Evolutionary conservation across 495 filamentous ascomycete genomes (phyloP), one percentile per base, ranked within the genome.

Genomic region (Peziza echinospora): DNA sequence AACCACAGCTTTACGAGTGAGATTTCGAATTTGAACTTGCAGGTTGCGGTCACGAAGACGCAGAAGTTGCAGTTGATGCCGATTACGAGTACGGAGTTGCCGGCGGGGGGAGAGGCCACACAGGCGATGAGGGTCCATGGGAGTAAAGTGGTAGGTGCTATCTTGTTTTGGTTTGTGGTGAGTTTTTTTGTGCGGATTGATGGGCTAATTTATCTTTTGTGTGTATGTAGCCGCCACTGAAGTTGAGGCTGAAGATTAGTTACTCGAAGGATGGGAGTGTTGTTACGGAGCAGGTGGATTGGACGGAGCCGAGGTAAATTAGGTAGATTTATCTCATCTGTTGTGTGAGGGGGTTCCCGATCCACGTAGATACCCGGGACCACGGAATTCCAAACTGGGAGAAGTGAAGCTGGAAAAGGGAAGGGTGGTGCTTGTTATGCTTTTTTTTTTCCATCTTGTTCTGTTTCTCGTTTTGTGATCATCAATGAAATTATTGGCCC

Each of bases 41-140:
- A 96, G 62, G 91, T 86, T 41, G 89, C 89, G 4, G 89, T 96
- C 50, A 91, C 89, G 5, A 94, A 93, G 66, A 84, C 77, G 26
- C 91, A 96, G 63, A 87, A 82, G 56, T 61, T 97, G 50, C 82
- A 92, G 60, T 65, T 97, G 43, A 78, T 85, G 41, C 81, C 78
- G 45, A 89, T 97, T 49, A 89, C 76, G 46, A 78, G 72, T 53
- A 62, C 75, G 1, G 83, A 92, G 39, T 60, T 97, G 13, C 75
- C 70, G 10, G 69, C 72, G 2, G 84, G 83, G 2, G 71, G 77
- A 13, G 87, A 96, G 53, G 91, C 82, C 11, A 80, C 77, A 45
- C 87, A 94, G 62, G 66, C 72, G 52, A 85, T 97, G 81, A 80
- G 82, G 57, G 74, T 96, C 44, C 68, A 67, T 10, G 77, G 78